These are phyloP conservation scores for Colletotrichum caudatum DNA, from an alignment of 2,329 filamentous ascomycete species.

Conservation along the genomic window DNA sequence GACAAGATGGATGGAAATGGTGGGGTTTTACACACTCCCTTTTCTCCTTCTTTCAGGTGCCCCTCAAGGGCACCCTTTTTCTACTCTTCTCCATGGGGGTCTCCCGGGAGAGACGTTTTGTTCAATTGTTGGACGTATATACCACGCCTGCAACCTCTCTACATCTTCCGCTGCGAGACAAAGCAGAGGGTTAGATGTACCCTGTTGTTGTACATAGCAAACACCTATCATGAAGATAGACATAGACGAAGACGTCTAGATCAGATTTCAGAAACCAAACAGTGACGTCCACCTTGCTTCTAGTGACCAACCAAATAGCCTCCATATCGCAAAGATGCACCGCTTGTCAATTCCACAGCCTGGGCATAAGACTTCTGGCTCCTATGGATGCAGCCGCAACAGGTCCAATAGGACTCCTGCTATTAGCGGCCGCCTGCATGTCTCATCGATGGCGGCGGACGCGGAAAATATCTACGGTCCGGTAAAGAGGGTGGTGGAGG, in stretches of 20 bases:
- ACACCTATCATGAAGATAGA: constrained; percentile 36
- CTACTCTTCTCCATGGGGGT: background rate
- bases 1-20: constrained; percentile 8
- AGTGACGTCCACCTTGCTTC: background rate
- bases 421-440: background rate
- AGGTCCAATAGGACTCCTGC: constrained; percentile 2
- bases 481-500: constrained; percentile 6
- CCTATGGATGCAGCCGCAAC: background rate
- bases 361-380: background rate
- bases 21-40: background rate
- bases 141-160: constrained; percentile 16
- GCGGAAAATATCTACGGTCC: background rate
- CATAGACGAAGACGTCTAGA: constrained; percentile 38
- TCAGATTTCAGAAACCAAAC: constrained; percentile 28
- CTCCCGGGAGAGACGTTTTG: constrained; percentile 15
- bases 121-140: constrained; percentile 42
- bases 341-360: background rate
- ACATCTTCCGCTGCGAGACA: constrained; percentile 36
- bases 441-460: constrained; percentile 15
- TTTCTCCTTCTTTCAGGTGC: background rate
- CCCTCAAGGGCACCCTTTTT: constrained; percentile 13
- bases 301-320: background rate
- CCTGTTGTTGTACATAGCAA: constrained; percentile 38
- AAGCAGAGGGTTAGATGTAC: constrained; percentile 31
- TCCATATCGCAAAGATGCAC: background rate